Conservation (phyloP, 2,329 filamentous ascomycete species). For the Sclerotiophoma versabilis region DNA sequence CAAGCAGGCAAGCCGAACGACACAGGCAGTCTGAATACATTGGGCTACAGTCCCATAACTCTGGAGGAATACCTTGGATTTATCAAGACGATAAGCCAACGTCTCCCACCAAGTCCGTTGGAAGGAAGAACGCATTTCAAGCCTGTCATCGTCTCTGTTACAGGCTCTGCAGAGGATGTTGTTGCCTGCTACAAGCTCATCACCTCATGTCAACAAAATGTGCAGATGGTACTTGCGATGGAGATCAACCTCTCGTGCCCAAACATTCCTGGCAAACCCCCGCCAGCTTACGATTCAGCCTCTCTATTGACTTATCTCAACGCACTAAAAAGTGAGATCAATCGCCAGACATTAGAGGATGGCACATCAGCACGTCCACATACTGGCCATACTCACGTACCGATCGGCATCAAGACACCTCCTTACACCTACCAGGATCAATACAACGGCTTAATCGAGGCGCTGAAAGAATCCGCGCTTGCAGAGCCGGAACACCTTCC, state of each 20-base stretch:
- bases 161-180: slow-evolving; percentile 67
- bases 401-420: slow-evolving; percentile 74
- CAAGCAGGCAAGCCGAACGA: slow-evolving; percentile 31
- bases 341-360: slow-evolving; percentile 10
- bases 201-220: slow-evolving; percentile 40
- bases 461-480: slow-evolving; percentile 53
- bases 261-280: slow-evolving; percentile 72
- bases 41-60: slow-evolving; percentile 74
- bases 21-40: slow-evolving; percentile 65
- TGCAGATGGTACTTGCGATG: slow-evolving; percentile 65
- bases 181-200: slow-evolving; percentile 63
- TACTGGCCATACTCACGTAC: slow-evolving; percentile 40
- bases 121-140: slow-evolving; percentile 52
- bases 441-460: slow-evolving; percentile 64
- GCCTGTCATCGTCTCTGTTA: slow-evolving; percentile 74
- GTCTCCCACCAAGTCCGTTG: slow-evolving; percentile 4
- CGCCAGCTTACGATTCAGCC: slow-evolving; percentile 70
- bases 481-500: slow-evolving; percentile 23
- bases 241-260: slow-evolving; percentile 83
- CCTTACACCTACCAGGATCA: slow-evolving; percentile 76
- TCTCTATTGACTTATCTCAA: slow-evolving; percentile 64
- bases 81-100: slow-evolving; percentile 57
- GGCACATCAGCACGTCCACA: slow-evolving; percentile 10
- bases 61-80: slow-evolving; percentile 67
- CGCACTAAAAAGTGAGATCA: slow-evolving; percentile 51